Evolutionary conservation across 345 rosid genomes (phyloP).

Genomic region (Eucalyptus camaldulensis): DNA sequence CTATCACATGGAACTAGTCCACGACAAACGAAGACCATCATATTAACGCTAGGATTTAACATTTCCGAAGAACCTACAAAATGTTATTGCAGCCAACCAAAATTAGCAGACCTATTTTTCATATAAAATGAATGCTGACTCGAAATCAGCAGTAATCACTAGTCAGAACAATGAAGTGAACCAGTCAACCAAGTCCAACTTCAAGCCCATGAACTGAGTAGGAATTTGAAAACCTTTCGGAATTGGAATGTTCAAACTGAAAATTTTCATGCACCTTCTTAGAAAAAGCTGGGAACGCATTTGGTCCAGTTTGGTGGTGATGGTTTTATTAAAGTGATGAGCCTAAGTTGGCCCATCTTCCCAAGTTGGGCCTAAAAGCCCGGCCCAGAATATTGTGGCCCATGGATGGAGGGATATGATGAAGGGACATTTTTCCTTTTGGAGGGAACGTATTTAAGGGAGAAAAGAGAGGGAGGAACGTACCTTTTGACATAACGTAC

Average conservation of each 20-base stretch:
- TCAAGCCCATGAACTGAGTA: background rate
- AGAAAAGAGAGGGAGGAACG: no score
- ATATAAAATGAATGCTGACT: no score
- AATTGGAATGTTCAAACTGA: background rate
- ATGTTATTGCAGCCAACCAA: background rate
- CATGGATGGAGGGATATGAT: no score
- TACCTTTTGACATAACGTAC: no score
- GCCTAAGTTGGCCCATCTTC: no score
- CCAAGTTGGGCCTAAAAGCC: no score
- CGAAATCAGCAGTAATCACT: background rate
- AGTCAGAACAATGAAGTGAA: background rate
- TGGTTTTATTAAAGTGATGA: no score
- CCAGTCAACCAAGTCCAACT: background rate
- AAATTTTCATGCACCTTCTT: background rate
- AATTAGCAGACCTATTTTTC: no score
- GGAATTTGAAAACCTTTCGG: background rate
- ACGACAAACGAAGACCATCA: no score
- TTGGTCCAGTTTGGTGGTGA: background rate
- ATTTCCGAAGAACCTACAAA: background rate
- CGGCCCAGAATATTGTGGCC: no score
- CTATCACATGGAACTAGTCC: background rate
- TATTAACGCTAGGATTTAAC: background rate
- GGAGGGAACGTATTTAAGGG: no score
- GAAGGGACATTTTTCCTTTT: no score
- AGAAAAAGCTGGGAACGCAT: rapidly evolving